Conservation (phyloP, 805 yeast genomes). For the Saccharomycopsis sp. region DNA sequence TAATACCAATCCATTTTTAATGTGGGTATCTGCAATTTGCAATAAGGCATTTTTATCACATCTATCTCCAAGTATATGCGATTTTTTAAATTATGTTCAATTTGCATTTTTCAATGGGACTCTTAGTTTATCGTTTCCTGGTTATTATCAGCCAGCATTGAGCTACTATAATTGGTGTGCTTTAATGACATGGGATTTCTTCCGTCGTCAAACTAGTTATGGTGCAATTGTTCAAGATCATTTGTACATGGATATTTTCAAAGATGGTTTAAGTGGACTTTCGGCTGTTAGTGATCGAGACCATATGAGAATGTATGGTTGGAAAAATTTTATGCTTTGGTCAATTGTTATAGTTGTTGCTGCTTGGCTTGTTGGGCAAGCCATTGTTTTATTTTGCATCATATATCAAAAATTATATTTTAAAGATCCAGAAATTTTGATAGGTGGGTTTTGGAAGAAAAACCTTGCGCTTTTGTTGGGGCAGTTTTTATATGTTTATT, state of each 20-base stretch:
- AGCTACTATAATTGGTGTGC: constrained; percentile 50
- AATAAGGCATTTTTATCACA: constrained; percentile 49
- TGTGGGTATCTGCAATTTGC: constrained; percentile 51
- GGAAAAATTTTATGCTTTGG: constrained; percentile 39
- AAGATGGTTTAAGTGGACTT: constrained; percentile 36
- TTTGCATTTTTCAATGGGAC: constrained; percentile 53
- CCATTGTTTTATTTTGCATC: constrained; percentile 8
- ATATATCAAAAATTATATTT: constrained; percentile 1
- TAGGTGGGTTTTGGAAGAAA: constrained; percentile 22
- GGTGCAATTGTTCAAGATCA: constrained; percentile 33
- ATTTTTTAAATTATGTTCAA: constrained; percentile 48
- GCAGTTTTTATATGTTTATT: constrained; percentile 28
- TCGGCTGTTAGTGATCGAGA: constrained; percentile 26
- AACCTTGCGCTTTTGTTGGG: constrained; percentile 31
- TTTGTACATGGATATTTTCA: constrained; percentile 30
- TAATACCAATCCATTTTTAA: constrained; percentile 39
- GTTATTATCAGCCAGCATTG: constrained; percentile 51
- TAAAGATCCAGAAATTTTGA: background rate
- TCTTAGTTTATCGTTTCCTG: constrained; percentile 51
- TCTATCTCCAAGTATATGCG: constrained; percentile 45
- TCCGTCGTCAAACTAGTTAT: constrained; percentile 16
- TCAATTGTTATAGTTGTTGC: constrained; percentile 9
- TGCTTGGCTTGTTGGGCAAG: constrained; percentile 1
- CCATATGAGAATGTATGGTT: constrained; percentile 24
- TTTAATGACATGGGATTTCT: constrained; percentile 30